phyloP scores from a whole-genome alignment of 352 stramenopile species.

The Pythium utonaiense region DNA sequence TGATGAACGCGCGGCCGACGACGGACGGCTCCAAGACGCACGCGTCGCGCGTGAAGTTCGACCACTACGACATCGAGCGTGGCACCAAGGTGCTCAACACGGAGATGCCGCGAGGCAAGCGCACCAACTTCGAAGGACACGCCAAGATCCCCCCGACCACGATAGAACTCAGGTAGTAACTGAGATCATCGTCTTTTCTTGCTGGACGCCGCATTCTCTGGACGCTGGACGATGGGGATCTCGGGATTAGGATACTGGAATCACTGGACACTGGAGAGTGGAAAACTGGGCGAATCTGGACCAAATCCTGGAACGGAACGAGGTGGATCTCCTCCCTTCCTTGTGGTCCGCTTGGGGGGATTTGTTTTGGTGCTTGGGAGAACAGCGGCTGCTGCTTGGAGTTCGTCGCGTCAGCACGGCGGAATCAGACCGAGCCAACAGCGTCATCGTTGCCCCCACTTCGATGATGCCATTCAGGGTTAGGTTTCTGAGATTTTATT shows the following conservation, averaged over 20 bases:
- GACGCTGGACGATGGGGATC: neutral
- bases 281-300: neutral
- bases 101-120: constrained; percentile 62
- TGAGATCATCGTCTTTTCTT: neutral
- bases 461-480: constrained; percentile 1
- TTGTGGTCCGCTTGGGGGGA: too few relatives aligned
- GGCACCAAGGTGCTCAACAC: constrained; percentile 35
- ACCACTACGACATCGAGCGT: constrained; percentile 69
- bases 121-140: constrained; percentile 52
- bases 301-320: neutral
- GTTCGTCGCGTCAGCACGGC: neutral
- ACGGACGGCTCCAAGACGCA: constrained; percentile 47
- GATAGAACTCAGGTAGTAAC: constrained; percentile 40
- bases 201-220: neutral
- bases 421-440: constrained; percentile 7
- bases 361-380: constrained; percentile 21
- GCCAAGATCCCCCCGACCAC: constrained; percentile 41
- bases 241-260: too few relatives aligned
- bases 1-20: constrained; percentile 55
- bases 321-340: too few relatives aligned
- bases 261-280: neutral
- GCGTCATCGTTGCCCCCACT: constrained; percentile 15
- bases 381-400: neutral
- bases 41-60: constrained; percentile 57
- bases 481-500: neutral